These are phyloP conservation scores for Fraxinus velutina DNA, from an alignment of 305 asterid species.

Conservation along the genomic window DNA sequence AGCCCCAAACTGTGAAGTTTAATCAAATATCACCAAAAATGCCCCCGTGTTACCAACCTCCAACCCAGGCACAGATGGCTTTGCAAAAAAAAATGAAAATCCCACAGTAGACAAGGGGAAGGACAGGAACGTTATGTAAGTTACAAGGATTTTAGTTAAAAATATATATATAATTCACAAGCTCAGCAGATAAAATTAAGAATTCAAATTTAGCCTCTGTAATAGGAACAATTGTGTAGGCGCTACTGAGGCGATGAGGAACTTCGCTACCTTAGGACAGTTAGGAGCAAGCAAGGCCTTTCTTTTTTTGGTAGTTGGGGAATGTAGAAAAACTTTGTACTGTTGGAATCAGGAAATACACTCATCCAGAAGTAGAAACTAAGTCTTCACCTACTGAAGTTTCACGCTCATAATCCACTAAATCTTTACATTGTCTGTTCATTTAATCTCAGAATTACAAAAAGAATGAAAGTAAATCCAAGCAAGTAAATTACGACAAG, in stretches of 20 bases:
- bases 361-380: background rate
- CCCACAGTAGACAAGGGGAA: background rate
- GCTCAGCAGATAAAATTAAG: background rate
- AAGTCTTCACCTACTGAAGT: background rate
- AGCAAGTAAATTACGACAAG: background rate
- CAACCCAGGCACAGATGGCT: background rate
- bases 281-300: background rate
- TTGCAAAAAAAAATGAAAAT: background rate
- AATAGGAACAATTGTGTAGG: background rate
- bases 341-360: background rate
- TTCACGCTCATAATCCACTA: background rate
- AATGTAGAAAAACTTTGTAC: background rate
- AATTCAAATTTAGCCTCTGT: background rate
- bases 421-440: background rate
- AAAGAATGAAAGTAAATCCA: background rate
- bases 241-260: background rate
- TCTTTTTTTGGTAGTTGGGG: background rate
- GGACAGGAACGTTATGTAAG: background rate
- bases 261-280: background rate
- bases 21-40: background rate
- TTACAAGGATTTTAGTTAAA: background rate
- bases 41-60: background rate
- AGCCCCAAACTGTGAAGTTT: background rate
- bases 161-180: background rate
- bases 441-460: background rate